Evolutionary conservation across 345 rosid genomes (phyloP).

Genomic region (Leavenworthia alabamica): DNA sequence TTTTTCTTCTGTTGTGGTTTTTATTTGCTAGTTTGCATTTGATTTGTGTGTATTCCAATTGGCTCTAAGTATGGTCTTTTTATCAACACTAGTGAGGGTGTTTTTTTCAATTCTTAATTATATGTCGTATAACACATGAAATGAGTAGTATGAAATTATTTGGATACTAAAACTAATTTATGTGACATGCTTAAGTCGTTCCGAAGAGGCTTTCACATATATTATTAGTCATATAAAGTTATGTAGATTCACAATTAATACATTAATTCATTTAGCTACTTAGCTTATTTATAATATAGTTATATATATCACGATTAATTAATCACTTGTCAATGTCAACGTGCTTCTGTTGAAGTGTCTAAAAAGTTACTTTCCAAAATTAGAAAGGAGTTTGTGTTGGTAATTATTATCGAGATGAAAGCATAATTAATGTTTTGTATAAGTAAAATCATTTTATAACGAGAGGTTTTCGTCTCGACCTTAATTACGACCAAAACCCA

Average conservation of each 20-base stretch:
- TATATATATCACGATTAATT: background rate
- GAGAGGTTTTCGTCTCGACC: conserved; percentile 5
- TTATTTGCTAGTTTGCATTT: conserved; percentile 6
- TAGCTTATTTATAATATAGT: background rate
- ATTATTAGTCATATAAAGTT: background rate
- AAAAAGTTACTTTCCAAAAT: background rate
- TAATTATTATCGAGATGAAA: background rate
- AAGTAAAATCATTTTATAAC: background rate
- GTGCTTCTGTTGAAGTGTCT: background rate
- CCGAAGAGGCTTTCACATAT: background rate
- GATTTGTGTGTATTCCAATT: background rate
- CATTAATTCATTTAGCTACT: background rate
- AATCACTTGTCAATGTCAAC: background rate
- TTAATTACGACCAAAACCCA: background rate
- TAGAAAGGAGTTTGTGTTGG: background rate
- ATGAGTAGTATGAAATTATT: background rate
- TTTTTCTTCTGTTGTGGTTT: conserved; percentile 9
- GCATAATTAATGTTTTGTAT: background rate
- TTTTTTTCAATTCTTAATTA: background rate
- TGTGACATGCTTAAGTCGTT: background rate
- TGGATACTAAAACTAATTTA: background rate
- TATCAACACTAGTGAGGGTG: no score
- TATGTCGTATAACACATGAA: background rate
- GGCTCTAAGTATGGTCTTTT: conserved; percentile 5
- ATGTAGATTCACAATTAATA: background rate